phyloP scores from a whole-genome alignment of 1,284 basidiomycete species.

The Apiotrichum laibachii region DNA sequence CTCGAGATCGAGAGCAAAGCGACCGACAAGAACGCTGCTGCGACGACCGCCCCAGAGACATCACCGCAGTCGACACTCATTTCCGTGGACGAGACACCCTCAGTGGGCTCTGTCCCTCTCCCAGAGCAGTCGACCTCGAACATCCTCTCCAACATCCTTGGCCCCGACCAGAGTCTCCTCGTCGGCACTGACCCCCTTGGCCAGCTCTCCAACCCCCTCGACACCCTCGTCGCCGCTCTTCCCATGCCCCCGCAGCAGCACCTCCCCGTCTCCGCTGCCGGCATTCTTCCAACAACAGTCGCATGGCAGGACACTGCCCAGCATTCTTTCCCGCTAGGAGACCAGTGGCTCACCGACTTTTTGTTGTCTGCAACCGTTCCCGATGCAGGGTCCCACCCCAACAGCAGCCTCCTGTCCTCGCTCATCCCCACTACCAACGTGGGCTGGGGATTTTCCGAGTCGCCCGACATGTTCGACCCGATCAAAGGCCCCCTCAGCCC shows the following conservation, averaged over 20 bases:
- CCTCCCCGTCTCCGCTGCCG: neutral
- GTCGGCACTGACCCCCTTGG: neutral
- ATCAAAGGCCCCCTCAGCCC: constrained; percentile 18
- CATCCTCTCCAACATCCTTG: neutral
- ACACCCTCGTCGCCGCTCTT: constrained; percentile 1
- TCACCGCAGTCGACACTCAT: neutral
- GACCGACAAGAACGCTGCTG: neutral
- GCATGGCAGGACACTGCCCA: neutral
- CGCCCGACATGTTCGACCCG: constrained; percentile 20
- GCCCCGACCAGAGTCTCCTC: neutral
- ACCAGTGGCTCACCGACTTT: constrained; percentile 14
- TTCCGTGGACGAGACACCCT: neutral
- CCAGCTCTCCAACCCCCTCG: neutral
- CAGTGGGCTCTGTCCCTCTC: neutral
- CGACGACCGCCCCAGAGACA: neutral
- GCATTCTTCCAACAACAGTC: neutral
- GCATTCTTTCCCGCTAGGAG: neutral
- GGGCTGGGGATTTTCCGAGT: constrained; percentile 20
- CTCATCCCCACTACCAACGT: neutral
- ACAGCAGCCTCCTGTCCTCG: neutral
- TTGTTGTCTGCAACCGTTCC: constrained; percentile 13
- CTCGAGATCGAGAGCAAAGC: constrained; percentile 13
- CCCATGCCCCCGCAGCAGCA: neutral
- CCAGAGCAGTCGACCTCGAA: neutral
- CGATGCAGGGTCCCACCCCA: neutral